phyloP scores from a whole-genome alignment of 2,329 filamentous ascomycete genomes.

The Fusarium proliferatum region DNA sequence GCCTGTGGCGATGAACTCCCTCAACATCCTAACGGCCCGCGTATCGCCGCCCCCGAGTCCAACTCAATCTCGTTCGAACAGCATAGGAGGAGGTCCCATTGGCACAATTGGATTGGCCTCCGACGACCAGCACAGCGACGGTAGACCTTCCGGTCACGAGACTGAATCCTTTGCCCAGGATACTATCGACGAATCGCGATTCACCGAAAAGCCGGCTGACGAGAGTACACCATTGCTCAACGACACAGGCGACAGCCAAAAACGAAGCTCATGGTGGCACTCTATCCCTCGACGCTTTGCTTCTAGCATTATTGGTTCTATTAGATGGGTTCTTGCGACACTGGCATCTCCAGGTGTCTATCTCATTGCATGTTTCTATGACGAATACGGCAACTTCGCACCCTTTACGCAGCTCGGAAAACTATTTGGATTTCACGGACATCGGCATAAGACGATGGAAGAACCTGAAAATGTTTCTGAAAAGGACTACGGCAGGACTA shows the following conservation, averaged over 20 bases:
- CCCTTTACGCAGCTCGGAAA: constrained; percentile 78
- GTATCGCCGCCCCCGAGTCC: constrained; percentile 73
- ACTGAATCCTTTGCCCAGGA: constrained; percentile 52
- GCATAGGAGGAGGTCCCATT: constrained; percentile 65
- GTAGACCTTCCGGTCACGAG: constrained; percentile 52
- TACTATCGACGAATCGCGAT: constrained; percentile 49
- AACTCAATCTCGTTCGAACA: constrained; percentile 69
- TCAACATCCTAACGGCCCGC: constrained; percentile 91
- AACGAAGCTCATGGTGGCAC: constrained; percentile 62
- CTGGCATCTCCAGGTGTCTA: constrained; percentile 85
- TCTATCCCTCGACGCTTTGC: constrained; percentile 75
- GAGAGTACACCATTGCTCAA: constrained; percentile 75
- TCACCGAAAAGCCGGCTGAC: constrained; percentile 52
- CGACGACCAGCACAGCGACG: constrained; percentile 46
- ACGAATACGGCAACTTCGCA: constrained; percentile 82
- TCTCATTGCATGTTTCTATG: constrained; percentile 83
- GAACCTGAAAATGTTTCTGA: constrained; percentile 41
- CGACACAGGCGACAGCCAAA: constrained; percentile 50
- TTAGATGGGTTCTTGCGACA: constrained; percentile 82
- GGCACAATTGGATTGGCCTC: constrained; percentile 57
- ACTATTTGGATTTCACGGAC: constrained; percentile 63
- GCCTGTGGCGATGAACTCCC: constrained; percentile 86
- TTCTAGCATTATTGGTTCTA: constrained; percentile 76
- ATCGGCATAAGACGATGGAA: constrained; percentile 57
- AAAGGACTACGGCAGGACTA: constrained; percentile 45